phyloP scores from a whole-genome alignment of 2,329 filamentous ascomycete genomes.

The Zymoseptoria pseudotritici region DNA sequence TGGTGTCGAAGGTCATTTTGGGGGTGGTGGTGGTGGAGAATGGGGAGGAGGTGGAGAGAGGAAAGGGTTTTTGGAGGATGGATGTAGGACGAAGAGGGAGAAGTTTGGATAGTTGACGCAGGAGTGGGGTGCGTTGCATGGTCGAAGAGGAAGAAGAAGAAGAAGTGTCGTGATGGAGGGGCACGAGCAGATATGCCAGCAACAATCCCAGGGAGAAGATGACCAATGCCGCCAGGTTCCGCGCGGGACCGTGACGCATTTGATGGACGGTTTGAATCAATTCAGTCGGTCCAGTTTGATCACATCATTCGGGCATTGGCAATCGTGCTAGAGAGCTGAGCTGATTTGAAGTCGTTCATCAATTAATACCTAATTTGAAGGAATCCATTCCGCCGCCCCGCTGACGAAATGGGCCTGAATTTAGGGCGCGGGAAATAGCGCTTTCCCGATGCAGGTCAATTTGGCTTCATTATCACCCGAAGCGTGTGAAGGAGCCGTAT shows the following conservation, averaged over 20 bases:
- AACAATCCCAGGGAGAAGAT: no score
- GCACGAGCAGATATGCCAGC: neutral
- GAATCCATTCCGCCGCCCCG: no score
- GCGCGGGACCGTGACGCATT: neutral
- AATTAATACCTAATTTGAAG: no score
- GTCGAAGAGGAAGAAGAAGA: no score
- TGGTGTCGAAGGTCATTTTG: conserved; percentile 33
- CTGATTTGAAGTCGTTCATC: no score
- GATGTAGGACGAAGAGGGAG: neutral
- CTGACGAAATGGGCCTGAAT: neutral
- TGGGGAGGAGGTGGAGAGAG: neutral
- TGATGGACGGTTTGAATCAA: neutral
- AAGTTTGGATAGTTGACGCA: neutral
- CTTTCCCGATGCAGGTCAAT: neutral
- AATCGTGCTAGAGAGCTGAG: neutral
- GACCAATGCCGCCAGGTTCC: no score
- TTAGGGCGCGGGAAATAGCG: neutral
- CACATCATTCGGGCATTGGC: neutral
- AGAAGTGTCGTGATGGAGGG: neutral
- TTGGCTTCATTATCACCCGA: neutral
- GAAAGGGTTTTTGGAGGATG: neutral
- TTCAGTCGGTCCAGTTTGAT: neutral
- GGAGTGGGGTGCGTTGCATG: neutral
- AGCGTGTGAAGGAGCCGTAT: no score
- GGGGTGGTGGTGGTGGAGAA: conserved; percentile 1